Evolutionary conservation across 2,329 filamentous ascomycete genomes (phyloP).

Genomic region (Ceratocystis colombiana): DNA sequence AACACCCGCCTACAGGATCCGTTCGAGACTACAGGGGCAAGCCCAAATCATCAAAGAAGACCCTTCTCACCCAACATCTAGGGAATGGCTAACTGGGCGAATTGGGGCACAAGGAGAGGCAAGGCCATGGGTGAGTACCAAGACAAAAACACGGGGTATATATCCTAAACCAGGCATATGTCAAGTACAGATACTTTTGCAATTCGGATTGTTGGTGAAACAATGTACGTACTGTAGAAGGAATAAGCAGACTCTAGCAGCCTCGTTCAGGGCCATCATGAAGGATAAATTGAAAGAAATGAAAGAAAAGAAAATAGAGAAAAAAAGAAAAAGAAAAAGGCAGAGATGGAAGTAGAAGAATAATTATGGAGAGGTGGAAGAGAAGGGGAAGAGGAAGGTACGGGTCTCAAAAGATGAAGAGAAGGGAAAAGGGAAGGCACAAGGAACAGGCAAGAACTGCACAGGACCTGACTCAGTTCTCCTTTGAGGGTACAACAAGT

Average conservation of each 20-base stretch:
- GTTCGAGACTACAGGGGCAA: constrained; percentile 2
- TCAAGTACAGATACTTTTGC: no score
- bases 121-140: no score
- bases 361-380: not conserved
- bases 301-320: not conserved
- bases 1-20: not conserved
- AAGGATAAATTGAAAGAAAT: not conserved
- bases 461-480: not conserved
- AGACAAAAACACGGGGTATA: no score
- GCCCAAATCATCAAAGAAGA: constrained; percentile 5
- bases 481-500: not conserved
- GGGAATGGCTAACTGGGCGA: no score
- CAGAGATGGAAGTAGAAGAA: not conserved
- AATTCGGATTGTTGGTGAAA: no score
- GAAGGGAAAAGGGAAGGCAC: no score
- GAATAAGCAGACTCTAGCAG: not conserved
- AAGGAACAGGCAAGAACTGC: no score
- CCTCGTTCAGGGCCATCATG: not conserved
- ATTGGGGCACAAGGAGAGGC: no score
- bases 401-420: no score
- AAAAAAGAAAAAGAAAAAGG: not conserved
- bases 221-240: no score
- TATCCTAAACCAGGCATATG: no score
- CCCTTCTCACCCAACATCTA: not conserved
- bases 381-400: not conserved